Percentiles rank a stretch among this genome's conserved stretches.
Evolutionary conservation across 805 yeast species (phyloP).

Genomic region (Lachancea sp.): DNA sequence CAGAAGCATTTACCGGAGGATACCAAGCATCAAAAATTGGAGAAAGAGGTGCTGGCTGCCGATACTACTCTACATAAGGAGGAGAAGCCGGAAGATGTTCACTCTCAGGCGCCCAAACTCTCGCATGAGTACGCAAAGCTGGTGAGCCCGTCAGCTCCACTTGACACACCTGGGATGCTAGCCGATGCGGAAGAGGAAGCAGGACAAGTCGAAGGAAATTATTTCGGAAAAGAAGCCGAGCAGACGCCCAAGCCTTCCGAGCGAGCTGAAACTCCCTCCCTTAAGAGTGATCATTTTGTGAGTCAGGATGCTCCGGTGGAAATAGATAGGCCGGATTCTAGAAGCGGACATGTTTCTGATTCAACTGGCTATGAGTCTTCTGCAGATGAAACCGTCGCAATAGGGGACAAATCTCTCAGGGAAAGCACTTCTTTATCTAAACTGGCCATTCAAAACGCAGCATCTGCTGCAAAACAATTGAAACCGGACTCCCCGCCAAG

Average conservation of each 20-base stretch:
- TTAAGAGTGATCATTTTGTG: neutral
- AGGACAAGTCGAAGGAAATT: constrained; percentile 14
- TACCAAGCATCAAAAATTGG: neutral
- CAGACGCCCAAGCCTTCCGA: neutral
- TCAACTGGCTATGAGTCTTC: constrained; percentile 21
- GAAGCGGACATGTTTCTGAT: constrained; percentile 3
- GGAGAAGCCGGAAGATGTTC: neutral
- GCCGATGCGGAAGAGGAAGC: constrained; percentile 53
- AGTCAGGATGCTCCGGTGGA: neutral
- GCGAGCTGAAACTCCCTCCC: neutral
- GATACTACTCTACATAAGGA: constrained; percentile 5
- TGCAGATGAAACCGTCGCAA: constrained; percentile 14
- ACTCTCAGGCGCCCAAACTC: constrained; percentile 5
- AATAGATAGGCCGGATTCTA: neutral
- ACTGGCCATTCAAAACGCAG: constrained; percentile 1
- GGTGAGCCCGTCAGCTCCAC: constrained; percentile 6
- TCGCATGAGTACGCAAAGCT: constrained; percentile 11
- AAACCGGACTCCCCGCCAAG: no score
- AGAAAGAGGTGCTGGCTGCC: neutral
- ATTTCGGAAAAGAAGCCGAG: constrained; percentile 5
- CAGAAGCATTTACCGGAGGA: constrained; percentile 10
- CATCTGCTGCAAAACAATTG: neutral
- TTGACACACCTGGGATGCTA: constrained; percentile 54
- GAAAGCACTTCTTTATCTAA: constrained; percentile 1
- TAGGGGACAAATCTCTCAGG: constrained; percentile 1